Base-by-base conservation (phyloP, 257 asterid genomes). In the Fraxinus americana region DNA sequence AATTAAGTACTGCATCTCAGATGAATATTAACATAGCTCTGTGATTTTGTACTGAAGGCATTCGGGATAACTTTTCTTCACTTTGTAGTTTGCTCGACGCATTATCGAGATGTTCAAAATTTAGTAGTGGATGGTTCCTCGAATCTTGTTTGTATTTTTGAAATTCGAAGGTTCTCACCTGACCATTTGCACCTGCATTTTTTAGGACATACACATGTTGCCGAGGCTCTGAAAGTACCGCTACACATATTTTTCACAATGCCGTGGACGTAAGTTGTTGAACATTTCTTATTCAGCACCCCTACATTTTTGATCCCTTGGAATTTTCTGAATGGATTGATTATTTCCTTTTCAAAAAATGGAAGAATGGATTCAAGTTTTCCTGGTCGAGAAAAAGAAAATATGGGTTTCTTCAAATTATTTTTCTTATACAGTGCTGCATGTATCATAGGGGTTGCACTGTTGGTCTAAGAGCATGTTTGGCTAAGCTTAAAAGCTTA, bases 201-300 rank as follows among this genome's bases (percentile, higher is more conserved):
- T 66, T 81, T 87, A 94, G 98, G 98, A 21, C 98, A 94, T 81
- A 87, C 85, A 11, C 98, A 94, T 87, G 96, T 94, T 72, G 93
- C 98, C 32, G 97, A 92, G 91, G 97, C 97, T 67, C 75, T 94
- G 74, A 85, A 84, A 74, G 92, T 94, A 73, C 98, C 98, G 4
- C 29, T 94, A 66, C 98, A 94, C 87, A 87, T 94, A 78, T 81
- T 94, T 69, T 94, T 94, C 80, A 94, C 98, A 70, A 94, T 94
- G 98, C 98, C 98, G 23, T 94, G 98, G 98, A 94, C 98, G 98
- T 94, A 83, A 89, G 98, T 79, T 43, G 21, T 71, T 45, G 16
- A 63, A 59, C 81, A 45, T 78, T 76, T 66, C 11, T 59, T 32
- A 4, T 72, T 36, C 35, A 77, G 38, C 77, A 32, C 27, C 41